phyloP scores from a whole-genome alignment of 768 basidiomycete genomes.

The Lanmaoa pseudosensibilis region DNA sequence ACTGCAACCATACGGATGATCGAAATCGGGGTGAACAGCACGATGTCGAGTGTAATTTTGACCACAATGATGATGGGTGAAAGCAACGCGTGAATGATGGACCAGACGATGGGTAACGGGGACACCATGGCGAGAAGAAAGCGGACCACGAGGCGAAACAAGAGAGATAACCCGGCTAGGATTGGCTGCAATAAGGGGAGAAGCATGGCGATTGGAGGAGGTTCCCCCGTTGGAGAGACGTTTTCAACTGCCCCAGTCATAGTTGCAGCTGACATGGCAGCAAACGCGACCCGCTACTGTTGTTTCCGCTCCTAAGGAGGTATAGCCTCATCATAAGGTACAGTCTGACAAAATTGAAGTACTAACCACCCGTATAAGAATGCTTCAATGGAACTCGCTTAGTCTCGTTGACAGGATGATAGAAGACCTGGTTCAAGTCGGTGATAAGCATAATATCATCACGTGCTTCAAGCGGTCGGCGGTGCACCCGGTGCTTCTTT shows the following conservation, averaged over 20 bases:
- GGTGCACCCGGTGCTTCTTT: too few species aligned
- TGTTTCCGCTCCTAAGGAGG: not conserved
- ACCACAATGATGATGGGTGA: constrained; percentile 48
- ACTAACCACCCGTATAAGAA: too few species aligned
- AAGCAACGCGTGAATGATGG: constrained; percentile 40
- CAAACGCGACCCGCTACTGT: not conserved
- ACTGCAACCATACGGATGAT: constrained; percentile 40
- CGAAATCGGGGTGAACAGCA: constrained; percentile 47
- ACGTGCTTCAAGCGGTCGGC: too few species aligned
- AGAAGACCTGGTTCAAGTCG: too few species aligned
- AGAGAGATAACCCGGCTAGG: constrained; percentile 9
- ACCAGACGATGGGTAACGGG: constrained; percentile 27
- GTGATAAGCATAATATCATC: too few species aligned
- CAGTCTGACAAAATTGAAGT: not conserved
- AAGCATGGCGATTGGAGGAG: constrained; percentile 27
- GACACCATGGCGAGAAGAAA: constrained; percentile 11
- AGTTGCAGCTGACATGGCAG: constrained; percentile 9
- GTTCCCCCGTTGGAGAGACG: not conserved
- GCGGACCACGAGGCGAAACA: constrained; percentile 16
- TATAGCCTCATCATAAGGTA: not conserved
- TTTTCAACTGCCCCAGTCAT: not conserved
- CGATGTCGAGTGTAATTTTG: constrained; percentile 40
- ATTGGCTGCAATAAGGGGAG: constrained; percentile 19
- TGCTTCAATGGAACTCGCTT: too few species aligned
- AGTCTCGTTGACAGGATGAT: too few species aligned